Base-by-base conservation (phyloP, 2,329 filamentous ascomycete species). In the Akanthomyces dipterigenus region DNA sequence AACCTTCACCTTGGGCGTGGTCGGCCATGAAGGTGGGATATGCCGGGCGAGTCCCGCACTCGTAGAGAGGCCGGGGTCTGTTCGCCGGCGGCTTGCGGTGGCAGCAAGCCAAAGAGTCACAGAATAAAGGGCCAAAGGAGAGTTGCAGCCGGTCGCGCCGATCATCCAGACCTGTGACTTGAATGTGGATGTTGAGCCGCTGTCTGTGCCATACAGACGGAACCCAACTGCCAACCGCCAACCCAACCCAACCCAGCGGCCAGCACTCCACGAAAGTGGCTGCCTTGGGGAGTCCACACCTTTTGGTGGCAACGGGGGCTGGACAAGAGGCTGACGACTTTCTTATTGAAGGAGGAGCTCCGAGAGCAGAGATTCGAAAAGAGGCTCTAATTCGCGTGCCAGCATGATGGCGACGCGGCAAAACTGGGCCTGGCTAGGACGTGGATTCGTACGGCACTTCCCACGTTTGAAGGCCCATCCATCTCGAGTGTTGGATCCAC, bases 401-500 rank as follows among this genome's bases (percentile, higher is more conserved):
- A 40, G 31, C 8, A 22, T 24, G 20, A 38, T 48, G 14, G n/a
- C 43, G 26, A 43, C 46, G 26, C 28, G 8, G 38, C 57, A 60
- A 60, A 54, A 60, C 54, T 53, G 57, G 57, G 36, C 46, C 56
- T 45, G 8, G 14, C 55, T 34, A 31, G 57, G 48, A 38, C 28
- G 38, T 36, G 38, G n/a, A 46, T 5, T n/a, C 22, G 5, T 45
- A 48, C 57, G 57, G 57, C 49, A 60, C 28, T 60, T 60, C 18
- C 48, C 48, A 60, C 40, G 57, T 60, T 49, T 51, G 56, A 38
- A 51, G 48, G 46, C 28, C 20, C 42, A 36, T 42, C 24, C 40
- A 51, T 59, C 46, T 54, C 40, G 48, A 60, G 38, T 53, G 48
- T 40, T 54, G 48, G 57, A 20, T 46, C 57, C 57, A 60, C 57